Percentiles rank a stretch among this genome's conserved stretches.
Conservation (phyloP, 345 rosid species). For the Gossypium arboreum region DNA sequence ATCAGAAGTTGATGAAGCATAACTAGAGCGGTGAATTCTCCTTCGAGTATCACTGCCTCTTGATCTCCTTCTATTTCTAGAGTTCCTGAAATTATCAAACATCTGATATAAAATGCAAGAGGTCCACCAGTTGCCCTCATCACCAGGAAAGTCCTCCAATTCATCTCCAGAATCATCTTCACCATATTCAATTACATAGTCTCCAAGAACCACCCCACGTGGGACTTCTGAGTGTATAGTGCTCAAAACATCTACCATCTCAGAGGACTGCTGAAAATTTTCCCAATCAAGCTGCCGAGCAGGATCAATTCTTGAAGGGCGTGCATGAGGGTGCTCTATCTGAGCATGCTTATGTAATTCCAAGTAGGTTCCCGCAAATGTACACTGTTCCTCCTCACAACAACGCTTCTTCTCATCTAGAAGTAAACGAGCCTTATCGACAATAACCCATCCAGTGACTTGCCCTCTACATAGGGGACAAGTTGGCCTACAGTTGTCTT, state of each 20-base stretch:
- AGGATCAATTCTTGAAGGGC: slow-evolving; percentile 87
- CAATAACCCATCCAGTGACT: slow-evolving; percentile 79
- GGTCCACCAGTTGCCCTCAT: slow-evolving; percentile 91
- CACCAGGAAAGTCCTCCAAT: slow-evolving; percentile 73
- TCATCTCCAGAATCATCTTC: slow-evolving; percentile 87
- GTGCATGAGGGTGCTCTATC: slow-evolving; percentile 78
- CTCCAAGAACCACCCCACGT: slow-evolving; percentile 90
- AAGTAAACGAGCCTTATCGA: slow-evolving; percentile 65
- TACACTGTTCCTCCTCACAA: slow-evolving; percentile 72
- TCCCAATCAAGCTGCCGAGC: slow-evolving; percentile 94
- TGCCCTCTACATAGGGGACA: slow-evolving; percentile 96
- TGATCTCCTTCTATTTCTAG: slow-evolving; percentile 82
- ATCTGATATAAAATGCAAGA: slow-evolving; percentile 88
- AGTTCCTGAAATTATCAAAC: slow-evolving; percentile 80
- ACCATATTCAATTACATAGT: slow-evolving; percentile 94
- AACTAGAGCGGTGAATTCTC: slow-evolving; percentile 62
- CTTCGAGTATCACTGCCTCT: slow-evolving; percentile 71
- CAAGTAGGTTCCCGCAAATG: slow-evolving; percentile 55
- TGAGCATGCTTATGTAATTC: slow-evolving; percentile 73
- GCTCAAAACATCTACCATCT: slow-evolving; percentile 90
- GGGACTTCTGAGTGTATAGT: slow-evolving; percentile 97
- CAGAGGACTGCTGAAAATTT: slow-evolving; percentile 95
- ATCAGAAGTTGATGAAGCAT: slow-evolving; percentile 78
- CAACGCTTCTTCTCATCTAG: slow-evolving; percentile 53
- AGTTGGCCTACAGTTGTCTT: slow-evolving; percentile 48